A percentile compares a stretch with the other conserved stretches of the same genome.
These are phyloP conservation scores for Selenicereus undatus DNA, from an alignment of 148 eudicot species.

Conservation along the genomic window DNA sequence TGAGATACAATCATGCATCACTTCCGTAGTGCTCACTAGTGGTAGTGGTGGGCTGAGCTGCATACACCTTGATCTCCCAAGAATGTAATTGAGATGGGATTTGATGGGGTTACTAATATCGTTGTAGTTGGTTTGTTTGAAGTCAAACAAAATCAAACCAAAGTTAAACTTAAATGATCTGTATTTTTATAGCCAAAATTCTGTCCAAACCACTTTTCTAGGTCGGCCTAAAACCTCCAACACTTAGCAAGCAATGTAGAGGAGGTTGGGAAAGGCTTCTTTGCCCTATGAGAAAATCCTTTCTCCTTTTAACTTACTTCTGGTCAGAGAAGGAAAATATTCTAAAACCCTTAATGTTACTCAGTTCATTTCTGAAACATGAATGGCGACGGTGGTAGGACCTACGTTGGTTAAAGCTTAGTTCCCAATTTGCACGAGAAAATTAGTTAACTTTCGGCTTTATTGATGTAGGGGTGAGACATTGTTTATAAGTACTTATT, in stretches of 20 bases:
- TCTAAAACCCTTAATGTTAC: not conserved
- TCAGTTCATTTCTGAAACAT: not conserved
- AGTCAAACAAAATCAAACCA: not conserved
- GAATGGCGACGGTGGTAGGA: not conserved
- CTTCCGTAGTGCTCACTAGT: not conserved
- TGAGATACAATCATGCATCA: not conserved
- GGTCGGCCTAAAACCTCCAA: not conserved
- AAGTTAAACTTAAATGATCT: not conserved
- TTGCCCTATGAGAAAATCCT: not conserved
- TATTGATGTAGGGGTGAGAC: not conserved
- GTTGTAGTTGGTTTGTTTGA: not conserved
- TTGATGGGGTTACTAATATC: not conserved
- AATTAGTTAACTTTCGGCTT: not conserved
- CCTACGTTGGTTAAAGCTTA: no score
- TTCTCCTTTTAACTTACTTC: not conserved
- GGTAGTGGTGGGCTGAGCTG: not conserved
- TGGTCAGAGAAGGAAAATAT: not conserved
- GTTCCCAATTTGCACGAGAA: not conserved
- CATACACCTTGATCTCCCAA: not conserved
- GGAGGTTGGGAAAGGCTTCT: not conserved
- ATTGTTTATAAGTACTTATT: not conserved
- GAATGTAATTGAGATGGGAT: not conserved
- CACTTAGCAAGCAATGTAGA: not conserved
- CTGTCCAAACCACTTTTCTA: not conserved
- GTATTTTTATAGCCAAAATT: not conserved